Conservation (phyloP, 1,284 basidiomycete species). For the Porodaedalea pini region DNA sequence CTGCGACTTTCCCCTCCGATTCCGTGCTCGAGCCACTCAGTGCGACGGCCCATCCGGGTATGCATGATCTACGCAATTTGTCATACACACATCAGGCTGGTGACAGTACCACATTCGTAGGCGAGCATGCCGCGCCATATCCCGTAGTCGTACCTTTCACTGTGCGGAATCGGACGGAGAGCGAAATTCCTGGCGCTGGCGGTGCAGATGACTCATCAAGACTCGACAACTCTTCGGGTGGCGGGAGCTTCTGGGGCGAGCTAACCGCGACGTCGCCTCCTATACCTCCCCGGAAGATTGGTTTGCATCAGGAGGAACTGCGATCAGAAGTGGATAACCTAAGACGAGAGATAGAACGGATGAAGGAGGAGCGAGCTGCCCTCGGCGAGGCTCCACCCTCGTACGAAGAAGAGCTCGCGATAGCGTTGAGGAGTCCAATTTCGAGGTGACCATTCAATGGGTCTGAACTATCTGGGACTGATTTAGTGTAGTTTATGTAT, state of each 20-base stretch:
- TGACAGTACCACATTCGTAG: background rate
- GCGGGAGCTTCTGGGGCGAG: background rate
- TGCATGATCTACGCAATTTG: background rate
- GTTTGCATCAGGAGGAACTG: constrained; percentile 13
- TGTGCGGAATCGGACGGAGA: background rate
- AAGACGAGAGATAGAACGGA: constrained; percentile 26
- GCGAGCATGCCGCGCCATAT: background rate
- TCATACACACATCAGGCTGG: background rate
- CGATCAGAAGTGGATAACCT: constrained; percentile 25
- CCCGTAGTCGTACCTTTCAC: background rate
- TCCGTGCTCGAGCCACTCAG: constrained; percentile 10
- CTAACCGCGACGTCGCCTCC: background rate
- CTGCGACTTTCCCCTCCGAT: background rate
- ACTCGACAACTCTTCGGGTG: no score
- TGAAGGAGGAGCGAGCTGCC: constrained; percentile 20
- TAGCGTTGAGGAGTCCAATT: background rate
- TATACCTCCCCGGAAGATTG: background rate
- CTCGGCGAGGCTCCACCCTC: constrained; percentile 8
- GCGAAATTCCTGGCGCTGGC: background rate
- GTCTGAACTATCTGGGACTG: background rate
- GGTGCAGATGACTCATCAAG: background rate
- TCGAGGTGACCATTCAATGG: no score
- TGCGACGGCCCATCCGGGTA: background rate
- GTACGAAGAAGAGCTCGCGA: constrained; percentile 7
- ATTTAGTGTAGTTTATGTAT: background rate